Percentiles rank a stretch among this genome's conserved stretches.
phyloP scores from a whole-genome alignment of 352 stramenopile genomes.

The Elongisporangium anandrum region DNA sequence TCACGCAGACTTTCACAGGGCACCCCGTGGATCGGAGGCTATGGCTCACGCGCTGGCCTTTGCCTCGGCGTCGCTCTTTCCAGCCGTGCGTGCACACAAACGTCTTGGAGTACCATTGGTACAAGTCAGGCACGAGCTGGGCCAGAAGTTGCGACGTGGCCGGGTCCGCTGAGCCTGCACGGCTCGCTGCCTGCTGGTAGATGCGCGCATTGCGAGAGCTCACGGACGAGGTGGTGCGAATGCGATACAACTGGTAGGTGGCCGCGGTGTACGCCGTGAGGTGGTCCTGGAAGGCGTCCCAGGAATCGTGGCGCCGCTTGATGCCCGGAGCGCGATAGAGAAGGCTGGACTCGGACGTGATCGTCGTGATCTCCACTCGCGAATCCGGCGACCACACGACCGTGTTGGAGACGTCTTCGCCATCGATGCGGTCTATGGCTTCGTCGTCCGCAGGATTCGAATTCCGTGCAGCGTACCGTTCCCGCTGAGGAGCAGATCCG shows the following conservation, averaged over 20 bases:
- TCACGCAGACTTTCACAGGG: slow-evolving; percentile 65
- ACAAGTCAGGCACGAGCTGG: slow-evolving; percentile 45
- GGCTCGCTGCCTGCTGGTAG: slow-evolving; percentile 34
- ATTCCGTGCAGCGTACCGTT: neutral
- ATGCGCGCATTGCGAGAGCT: slow-evolving; percentile 57
- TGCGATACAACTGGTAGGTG: slow-evolving; percentile 67
- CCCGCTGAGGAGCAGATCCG: neutral
- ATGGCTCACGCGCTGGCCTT: slow-evolving; percentile 66
- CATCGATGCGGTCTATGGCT: neutral
- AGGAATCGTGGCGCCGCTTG: slow-evolving; percentile 38
- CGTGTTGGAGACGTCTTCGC: slow-evolving; percentile 3
- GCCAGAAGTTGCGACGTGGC: neutral
- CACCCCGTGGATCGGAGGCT: slow-evolving; percentile 61
- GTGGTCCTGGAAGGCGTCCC: slow-evolving; percentile 55
- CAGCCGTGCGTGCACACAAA: slow-evolving; percentile 76
- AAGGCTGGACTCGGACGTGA: slow-evolving; percentile 19
- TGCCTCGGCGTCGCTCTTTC: slow-evolving; percentile 66
- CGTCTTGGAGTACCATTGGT: slow-evolving; percentile 79
- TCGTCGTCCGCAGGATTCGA: slow-evolving; percentile 3
- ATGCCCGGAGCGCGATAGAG: slow-evolving; percentile 53
- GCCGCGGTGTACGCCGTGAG: slow-evolving; percentile 52
- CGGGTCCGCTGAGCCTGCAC: slow-evolving; percentile 6
- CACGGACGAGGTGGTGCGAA: slow-evolving; percentile 74
- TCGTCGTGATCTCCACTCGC: slow-evolving; percentile 8
- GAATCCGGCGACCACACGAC: slow-evolving; percentile 15